Evolutionary conservation across 495 filamentous ascomycete genomes (phyloP).

Genomic region (Tuber brumale): DNA sequence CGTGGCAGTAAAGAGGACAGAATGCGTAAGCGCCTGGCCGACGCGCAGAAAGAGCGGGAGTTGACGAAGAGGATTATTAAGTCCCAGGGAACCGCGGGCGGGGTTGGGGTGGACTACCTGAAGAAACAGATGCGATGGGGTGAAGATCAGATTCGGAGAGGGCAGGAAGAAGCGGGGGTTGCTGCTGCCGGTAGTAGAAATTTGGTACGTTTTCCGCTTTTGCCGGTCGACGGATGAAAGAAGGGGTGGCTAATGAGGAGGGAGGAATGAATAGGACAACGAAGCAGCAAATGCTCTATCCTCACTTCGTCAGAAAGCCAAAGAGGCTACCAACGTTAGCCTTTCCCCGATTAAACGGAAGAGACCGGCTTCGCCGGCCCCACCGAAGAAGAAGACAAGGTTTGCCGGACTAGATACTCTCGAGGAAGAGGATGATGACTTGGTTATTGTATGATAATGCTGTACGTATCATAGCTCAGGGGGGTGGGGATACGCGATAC

Average conservation of each 20-base stretch:
- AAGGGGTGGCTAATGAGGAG: conserved; percentile 5
- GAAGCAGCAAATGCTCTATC: conserved; percentile 17
- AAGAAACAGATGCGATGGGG: conserved; percentile 21
- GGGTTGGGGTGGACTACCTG: conserved; percentile 49
- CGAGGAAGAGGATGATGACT: conserved; percentile 56
- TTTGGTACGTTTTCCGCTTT: conserved; percentile 4
- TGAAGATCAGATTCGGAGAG: conserved; percentile 21
- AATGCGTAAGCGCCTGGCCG: conserved; percentile 60
- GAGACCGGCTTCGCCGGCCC: conserved; percentile 45
- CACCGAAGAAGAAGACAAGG: conserved; percentile 66
- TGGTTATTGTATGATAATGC: conserved; percentile 28
- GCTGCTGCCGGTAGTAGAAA: conserved; percentile 11
- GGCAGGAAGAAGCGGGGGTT: conserved; percentile 11
- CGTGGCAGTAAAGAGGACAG: conserved; percentile 54
- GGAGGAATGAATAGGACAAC: conserved; percentile 13
- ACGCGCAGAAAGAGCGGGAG: conserved; percentile 72
- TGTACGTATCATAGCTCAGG: background rate
- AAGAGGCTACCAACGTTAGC: conserved; percentile 54
- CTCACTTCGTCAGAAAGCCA: conserved; percentile 53
- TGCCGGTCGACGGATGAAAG: conserved; percentile 5
- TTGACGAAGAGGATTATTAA: conserved; percentile 60
- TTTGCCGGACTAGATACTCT: conserved; percentile 60
- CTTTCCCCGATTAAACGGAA: conserved; percentile 72
- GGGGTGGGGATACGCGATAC: background rate
- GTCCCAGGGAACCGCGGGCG: conserved; percentile 45